These are phyloP conservation scores for Oxytropis ochrocephala DNA, from an alignment of 306 rosid genomes.

Conservation along the genomic window DNA sequence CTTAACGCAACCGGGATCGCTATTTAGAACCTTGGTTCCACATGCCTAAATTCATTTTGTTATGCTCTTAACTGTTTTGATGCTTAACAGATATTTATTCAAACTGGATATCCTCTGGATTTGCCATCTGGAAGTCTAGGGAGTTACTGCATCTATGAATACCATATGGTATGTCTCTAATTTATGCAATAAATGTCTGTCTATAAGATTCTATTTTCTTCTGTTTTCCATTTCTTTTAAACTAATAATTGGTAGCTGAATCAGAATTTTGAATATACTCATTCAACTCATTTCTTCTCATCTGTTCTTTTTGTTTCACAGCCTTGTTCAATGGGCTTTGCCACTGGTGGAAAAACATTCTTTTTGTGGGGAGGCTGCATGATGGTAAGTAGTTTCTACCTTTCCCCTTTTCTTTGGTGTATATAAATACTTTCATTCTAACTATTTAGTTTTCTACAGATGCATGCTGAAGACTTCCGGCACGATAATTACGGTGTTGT, in stretches of 20 bases:
- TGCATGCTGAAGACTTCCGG: constrained; percentile 95
- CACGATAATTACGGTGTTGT: constrained; percentile 69
- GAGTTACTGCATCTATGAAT: constrained; percentile 97
- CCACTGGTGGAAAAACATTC: constrained; percentile 97
- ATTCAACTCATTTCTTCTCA: neutral
- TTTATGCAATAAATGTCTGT: neutral
- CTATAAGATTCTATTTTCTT: constrained; percentile 11
- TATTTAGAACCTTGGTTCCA: too few relatives aligned
- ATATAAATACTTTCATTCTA: constrained; percentile 13
- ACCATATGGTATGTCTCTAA: constrained; percentile 68
- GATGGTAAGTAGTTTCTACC: constrained; percentile 72
- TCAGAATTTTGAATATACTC: neutral
- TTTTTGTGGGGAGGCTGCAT: constrained; percentile 99
- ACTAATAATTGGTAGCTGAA: neutral
- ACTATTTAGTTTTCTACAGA: constrained; percentile 47
- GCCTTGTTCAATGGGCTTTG: constrained; percentile 99
- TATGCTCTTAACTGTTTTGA: constrained; percentile 27
- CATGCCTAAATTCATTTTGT: constrained; percentile 6
- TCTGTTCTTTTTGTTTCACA: constrained; percentile 22
- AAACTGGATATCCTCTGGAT: constrained; percentile 99
- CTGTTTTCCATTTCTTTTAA: neutral
- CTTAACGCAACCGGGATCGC: too few relatives aligned
- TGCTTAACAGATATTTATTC: constrained; percentile 82
- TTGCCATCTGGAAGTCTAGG: constrained; percentile 98
- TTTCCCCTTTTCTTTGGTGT: neutral